Evolutionary conservation across 208 protist genomes (phyloP).

Genomic region (Trypanosoma scelopori): DNA sequence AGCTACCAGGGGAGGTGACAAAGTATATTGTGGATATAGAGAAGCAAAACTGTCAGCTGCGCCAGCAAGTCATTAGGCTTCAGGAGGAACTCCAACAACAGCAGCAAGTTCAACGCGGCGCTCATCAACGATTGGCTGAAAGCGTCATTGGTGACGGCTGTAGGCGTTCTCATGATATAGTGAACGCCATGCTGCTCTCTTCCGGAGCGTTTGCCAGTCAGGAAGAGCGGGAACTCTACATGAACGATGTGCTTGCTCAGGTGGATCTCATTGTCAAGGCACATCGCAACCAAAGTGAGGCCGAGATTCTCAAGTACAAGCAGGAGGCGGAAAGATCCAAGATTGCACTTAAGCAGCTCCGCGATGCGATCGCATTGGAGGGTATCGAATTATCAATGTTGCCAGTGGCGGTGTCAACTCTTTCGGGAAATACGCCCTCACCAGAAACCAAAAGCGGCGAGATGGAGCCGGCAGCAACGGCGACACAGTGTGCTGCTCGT

Average conservation of each 20-base stretch:
- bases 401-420: constrained; percentile 5
- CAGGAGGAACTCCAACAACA: constrained; percentile 19
- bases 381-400: constrained; percentile 27
- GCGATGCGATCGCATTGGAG: constrained; percentile 19
- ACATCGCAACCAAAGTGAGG: constrained; percentile 25
- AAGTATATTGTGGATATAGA: constrained; percentile 27
- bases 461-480: neutral
- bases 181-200: neutral
- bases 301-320: constrained; percentile 30
- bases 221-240: constrained; percentile 26
- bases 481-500: neutral
- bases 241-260: constrained; percentile 29
- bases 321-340: constrained; percentile 24
- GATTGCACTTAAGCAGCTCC: constrained; percentile 19
- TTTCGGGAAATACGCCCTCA: neutral
- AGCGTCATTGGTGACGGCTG: neutral
- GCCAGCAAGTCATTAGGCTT: constrained; percentile 18
- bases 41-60: constrained; percentile 24
- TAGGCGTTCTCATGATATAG: neutral
- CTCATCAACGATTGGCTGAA: neutral
- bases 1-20: constrained; percentile 20
- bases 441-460: neutral
- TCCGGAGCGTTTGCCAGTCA: neutral
- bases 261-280: constrained; percentile 28
- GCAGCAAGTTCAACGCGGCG: neutral